Conservation (phyloP, 768 basidiomycete species). For the Coprinellus aureogranulatus region DNA sequence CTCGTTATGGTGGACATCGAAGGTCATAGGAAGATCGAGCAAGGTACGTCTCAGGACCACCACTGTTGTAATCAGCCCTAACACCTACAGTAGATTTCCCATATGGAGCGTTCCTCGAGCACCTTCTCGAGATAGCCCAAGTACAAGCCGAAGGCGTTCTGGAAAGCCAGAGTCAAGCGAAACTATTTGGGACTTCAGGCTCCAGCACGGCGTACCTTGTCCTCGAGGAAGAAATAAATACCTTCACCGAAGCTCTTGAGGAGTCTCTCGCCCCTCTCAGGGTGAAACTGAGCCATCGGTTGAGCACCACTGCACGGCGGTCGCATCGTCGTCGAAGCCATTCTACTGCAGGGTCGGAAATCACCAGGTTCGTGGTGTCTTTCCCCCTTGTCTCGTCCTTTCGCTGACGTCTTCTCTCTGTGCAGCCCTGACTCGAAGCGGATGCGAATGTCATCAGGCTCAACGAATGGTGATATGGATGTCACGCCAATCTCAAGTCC, state of each 20-base stretch:
- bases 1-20: conserved; percentile 40
- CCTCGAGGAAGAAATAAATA: conserved; percentile 27
- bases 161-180: background rate
- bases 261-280: conserved; percentile 30
- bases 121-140: conserved; percentile 42
- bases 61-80: background rate
- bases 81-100: conserved; percentile 38
- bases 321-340: conserved; percentile 46
- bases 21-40: conserved; percentile 42
- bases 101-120: conserved; percentile 46
- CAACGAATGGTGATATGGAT: conserved; percentile 9
- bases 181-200: background rate
- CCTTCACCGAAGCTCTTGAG: conserved; percentile 32
- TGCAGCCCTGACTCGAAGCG: conserved; percentile 15
- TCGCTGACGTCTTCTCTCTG: conserved; percentile 2
- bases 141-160: conserved; percentile 25
- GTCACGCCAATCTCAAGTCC: conserved; percentile 10
- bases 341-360: conserved; percentile 38
- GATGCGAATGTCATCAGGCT: conserved; percentile 7
- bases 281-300: conserved; percentile 34
- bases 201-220: conserved; percentile 17
- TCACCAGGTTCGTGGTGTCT: conserved; percentile 34
- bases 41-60: conserved; percentile 31
- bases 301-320: conserved; percentile 41
- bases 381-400: background rate